Evolutionary conservation across 495 filamentous ascomycete genomes (phyloP).

Genomic region (Cairneyella variabilis): DNA sequence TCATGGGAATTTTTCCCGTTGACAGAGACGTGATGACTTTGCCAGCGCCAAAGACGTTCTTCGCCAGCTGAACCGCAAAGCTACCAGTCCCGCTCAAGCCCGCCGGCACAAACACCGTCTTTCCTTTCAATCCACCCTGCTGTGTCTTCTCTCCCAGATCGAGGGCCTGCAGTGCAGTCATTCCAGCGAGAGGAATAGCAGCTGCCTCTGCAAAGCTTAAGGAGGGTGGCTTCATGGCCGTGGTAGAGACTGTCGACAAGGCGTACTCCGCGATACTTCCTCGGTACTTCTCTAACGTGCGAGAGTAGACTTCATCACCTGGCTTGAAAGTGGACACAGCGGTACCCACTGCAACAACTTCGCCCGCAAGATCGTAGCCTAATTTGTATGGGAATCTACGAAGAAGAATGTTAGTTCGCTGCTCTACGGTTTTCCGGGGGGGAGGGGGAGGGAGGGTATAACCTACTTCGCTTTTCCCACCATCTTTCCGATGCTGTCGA

Average conservation of each 20-base stretch:
- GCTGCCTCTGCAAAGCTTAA: conserved; percentile 33
- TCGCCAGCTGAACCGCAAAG: conserved; percentile 48
- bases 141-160: conserved; percentile 32
- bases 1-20: conserved; percentile 44
- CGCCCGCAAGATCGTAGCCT: conserved; percentile 44
- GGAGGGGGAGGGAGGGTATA: neutral
- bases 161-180: conserved; percentile 43
- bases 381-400: conserved; percentile 38
- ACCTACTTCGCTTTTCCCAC: conserved; percentile 25
- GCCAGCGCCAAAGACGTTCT: conserved; percentile 46
- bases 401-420: too few species aligned
- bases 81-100: conserved; percentile 49
- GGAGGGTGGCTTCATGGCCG: conserved; percentile 36
- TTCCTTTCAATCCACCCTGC: conserved; percentile 42
- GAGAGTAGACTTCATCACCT: conserved; percentile 51
- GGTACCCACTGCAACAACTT: conserved; percentile 40
- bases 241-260: conserved; percentile 24
- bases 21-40: conserved; percentile 51
- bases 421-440: neutral
- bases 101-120: conserved; percentile 52
- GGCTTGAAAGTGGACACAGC: conserved; percentile 38
- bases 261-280: conserved; percentile 39
- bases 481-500: conserved; percentile 22
- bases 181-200: conserved; percentile 31
- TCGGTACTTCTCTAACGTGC: conserved; percentile 17